Evolutionary conservation across 2,329 filamentous ascomycete genomes (phyloP), one percentile per base, ranked within the genome.

Genomic region (Monosporascus sp.): DNA sequence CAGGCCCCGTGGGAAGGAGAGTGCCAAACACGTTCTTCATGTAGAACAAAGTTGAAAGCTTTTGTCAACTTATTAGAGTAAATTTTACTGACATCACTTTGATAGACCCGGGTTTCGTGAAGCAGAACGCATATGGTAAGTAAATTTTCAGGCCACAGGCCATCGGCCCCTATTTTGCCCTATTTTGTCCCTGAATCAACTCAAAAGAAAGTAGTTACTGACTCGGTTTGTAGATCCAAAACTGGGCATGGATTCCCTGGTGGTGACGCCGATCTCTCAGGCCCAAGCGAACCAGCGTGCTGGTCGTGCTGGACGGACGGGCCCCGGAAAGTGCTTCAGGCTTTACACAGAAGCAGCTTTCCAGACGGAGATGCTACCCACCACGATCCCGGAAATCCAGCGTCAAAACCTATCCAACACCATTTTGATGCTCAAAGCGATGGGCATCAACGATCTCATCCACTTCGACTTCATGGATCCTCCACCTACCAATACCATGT

Each of bases 391-490:
- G 1, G 94, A 97, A 64, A 99, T 99, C 49, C 94, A 99, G 67
- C 82, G 94, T 1, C 90, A 97, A 68, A 99, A 99, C 64, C 68
- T 99, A 50, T 89, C 90, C 0, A 86, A 89, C 61, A 97, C 93
- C 0, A 97, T 99, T 69, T 80, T 99, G 47, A 96, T 97, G 89
- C 81, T 99, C 49, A 99, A 99, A 69, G 94, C 94, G 0, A 97
- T 99, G 91, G 94, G 95, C 3, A 97, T 99, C 70, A 97, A 99
- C 66, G 94, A 99, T 66, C 77, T 99, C 1, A 79, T 99, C 14
- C 91, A 96, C 66, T 99, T 99, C 65, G 93, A 97, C 72, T 99
- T 99, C 64, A 97, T 99, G 93, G 94, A 99, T 64, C 92, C 94
- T 0, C 94, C 94, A 0, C 94, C 94, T 0, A 94, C 94, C 31